These are phyloP conservation scores for Lachancea dasiensis DNA, from an alignment of 805 yeast species.

Conservation along the genomic window DNA sequence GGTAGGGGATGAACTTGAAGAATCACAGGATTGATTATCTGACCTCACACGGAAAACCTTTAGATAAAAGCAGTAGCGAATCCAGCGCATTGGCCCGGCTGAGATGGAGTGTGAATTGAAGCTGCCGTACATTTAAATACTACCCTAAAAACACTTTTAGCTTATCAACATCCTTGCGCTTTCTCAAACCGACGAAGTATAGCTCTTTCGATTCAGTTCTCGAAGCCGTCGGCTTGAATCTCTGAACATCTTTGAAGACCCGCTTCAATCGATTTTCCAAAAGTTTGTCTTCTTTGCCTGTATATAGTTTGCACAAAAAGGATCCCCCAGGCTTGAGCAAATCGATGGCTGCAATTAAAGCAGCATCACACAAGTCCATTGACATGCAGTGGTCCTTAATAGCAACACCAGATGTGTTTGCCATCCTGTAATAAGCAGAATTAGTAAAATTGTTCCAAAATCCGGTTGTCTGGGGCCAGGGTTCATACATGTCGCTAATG, in stretches of 20 bases:
- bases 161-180: constrained; percentile 39
- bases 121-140: no score
- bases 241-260: constrained; percentile 56
- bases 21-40: constrained; percentile 13
- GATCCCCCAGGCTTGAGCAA: constrained; percentile 65
- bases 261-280: constrained; percentile 53
- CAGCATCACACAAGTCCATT: constrained; percentile 87
- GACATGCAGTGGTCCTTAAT: constrained; percentile 79
- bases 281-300: constrained; percentile 70
- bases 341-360: constrained; percentile 66
- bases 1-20: constrained; percentile 18
- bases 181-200: constrained; percentile 66
- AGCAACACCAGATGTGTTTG: constrained; percentile 79
- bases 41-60: background rate
- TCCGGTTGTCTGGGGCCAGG: constrained; percentile 45
- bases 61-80: background rate
- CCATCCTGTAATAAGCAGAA: constrained; percentile 84
- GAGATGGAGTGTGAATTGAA: no score
- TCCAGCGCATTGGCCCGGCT: no score
- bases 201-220: constrained; percentile 75
- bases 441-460: constrained; percentile 63
- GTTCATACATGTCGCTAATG: constrained; percentile 80
- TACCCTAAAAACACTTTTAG: constrained; percentile 35
- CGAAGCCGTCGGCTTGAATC: constrained; percentile 78
- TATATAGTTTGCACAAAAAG: constrained; percentile 76